Conservation (phyloP, 2,329 filamentous ascomycete species). For the Sphaerostilbella broomeana region DNA sequence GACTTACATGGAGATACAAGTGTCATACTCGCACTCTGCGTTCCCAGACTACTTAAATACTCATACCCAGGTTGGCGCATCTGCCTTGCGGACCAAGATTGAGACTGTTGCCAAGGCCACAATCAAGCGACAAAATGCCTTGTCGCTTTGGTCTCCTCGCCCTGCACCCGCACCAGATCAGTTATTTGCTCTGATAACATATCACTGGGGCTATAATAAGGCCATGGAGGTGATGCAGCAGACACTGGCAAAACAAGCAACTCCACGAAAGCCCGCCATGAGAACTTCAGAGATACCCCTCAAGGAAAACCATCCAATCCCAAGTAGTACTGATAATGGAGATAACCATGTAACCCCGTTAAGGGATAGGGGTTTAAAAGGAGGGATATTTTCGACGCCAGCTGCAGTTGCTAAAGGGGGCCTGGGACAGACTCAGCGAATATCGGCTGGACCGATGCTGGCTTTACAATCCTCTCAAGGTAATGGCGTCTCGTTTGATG, state of each 20-base stretch:
- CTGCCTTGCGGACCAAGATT: conserved; percentile 40
- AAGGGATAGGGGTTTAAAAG: not conserved
- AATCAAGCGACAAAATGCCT: conserved; percentile 41
- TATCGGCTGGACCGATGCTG: not conserved
- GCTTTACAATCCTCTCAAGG: not conserved
- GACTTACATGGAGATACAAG: conserved; percentile 44
- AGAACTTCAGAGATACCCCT: not conserved
- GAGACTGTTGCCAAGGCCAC: conserved; percentile 47
- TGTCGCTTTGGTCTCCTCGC: conserved; percentile 47
- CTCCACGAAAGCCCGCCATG: not conserved
- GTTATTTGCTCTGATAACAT: conserved; percentile 39
- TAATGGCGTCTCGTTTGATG: conserved; percentile 2
- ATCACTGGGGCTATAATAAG: conserved; percentile 42
- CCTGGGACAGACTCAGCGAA: not conserved
- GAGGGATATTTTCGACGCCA: not conserved
- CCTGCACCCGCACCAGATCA: conserved; percentile 30
- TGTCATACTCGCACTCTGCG: conserved; percentile 51
- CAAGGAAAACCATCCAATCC: too few species aligned
- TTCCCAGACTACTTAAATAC: conserved; percentile 35
- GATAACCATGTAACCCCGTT: too few species aligned
- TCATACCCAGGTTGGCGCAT: conserved; percentile 27
- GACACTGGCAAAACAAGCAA: conserved; percentile 16
- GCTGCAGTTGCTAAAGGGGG: not conserved
- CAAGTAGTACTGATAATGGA: too few species aligned
- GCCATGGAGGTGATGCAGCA: conserved; percentile 37